These are phyloP conservation scores for Mortierella claussenii DNA, from an alignment of 192 early-diverging fungal species.

Conservation along the genomic window DNA sequence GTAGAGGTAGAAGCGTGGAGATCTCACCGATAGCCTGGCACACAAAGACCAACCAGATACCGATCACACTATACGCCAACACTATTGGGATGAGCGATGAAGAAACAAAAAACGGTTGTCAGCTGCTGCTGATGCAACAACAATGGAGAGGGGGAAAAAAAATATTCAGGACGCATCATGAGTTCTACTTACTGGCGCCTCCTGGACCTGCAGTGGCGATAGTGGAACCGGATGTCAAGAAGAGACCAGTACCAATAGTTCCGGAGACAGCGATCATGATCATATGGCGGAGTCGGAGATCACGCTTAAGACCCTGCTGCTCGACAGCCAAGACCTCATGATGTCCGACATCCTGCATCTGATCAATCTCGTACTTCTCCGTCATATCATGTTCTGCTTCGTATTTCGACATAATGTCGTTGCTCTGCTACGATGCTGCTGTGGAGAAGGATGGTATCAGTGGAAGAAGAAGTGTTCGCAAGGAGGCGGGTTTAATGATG, in stretches of 20 bases:
- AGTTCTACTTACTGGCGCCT: constrained; percentile 61
- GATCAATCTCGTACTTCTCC: constrained; percentile 33
- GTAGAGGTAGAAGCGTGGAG: constrained; percentile 81
- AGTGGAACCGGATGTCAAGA: constrained; percentile 79
- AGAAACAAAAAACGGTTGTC: neutral
- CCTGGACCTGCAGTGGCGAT: constrained; percentile 81
- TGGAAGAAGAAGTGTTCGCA: too few relatives aligned
- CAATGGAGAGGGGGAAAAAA: neutral
- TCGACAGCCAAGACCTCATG: constrained; percentile 61
- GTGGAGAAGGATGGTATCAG: too few relatives aligned
- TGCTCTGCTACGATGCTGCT: neutral
- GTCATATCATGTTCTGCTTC: constrained; percentile 7
- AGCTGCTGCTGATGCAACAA: neutral
- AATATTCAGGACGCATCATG: too few relatives aligned
- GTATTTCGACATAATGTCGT: constrained; percentile 6
- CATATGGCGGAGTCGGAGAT: constrained; percentile 69
- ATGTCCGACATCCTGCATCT: constrained; percentile 31
- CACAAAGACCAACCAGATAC: constrained; percentile 73
- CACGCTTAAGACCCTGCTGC: constrained; percentile 59
- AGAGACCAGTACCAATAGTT: constrained; percentile 81
- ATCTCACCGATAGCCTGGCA: constrained; percentile 86
- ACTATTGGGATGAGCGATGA: constrained; percentile 57
- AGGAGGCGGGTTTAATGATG: too few relatives aligned
- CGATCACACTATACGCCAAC: constrained; percentile 73
- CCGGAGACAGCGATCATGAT: constrained; percentile 83